Base-by-base conservation (phyloP, 441 rosid species). In the Pelargonium citronellum region DNA sequence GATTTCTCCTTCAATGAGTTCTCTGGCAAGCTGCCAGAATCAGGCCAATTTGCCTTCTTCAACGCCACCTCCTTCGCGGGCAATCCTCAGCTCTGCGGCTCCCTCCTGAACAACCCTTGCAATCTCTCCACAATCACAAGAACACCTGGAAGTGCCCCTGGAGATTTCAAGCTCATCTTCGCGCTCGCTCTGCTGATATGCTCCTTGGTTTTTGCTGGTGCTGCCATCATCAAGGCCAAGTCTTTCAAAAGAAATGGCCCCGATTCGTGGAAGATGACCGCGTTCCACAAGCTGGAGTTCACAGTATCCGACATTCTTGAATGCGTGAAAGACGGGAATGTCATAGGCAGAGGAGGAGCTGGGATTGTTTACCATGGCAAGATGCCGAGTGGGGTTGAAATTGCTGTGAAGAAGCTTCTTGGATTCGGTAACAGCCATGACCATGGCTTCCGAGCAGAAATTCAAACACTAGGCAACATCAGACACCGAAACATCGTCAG, bases 1-100 rank as follows among this genome's bases (percentile, higher is more conserved):
- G 88, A 84, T 69, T 84, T 84, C 77, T 82, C 88, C 70, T 84
- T 82, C 82, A 84, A 84, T 44, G 75, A 82, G 46, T 79, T 84
- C 76, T 84, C 84, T 0, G 88, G 86, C 5, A 81, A 73, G 76
- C 41, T 84, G n/a, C 86, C 88, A 0, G 86, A 82, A 24, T 72
- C 79, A 0, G 88, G 86, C 65, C 88, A 84, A 74, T 82, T 84
- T 61, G 12, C 77, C 0, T 76, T 81, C 73, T 78, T 84, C 17
- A 84, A 82, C 8, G 84, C 83, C 64, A 77, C 86, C 51, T 80
- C 88, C 65, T 82, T 84, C 39, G 84, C 84, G 0, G 88, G 88
- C n/a, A 84, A 84, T 72, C 86, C 83, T 69, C 84, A 74, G 47
- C 86, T 84, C 10, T 84, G 88, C 20, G 88, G 86, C 17, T 64